phyloP scores from a whole-genome alignment of 2,329 filamentous ascomycete genomes.

The Aspergillus sp. region DNA sequence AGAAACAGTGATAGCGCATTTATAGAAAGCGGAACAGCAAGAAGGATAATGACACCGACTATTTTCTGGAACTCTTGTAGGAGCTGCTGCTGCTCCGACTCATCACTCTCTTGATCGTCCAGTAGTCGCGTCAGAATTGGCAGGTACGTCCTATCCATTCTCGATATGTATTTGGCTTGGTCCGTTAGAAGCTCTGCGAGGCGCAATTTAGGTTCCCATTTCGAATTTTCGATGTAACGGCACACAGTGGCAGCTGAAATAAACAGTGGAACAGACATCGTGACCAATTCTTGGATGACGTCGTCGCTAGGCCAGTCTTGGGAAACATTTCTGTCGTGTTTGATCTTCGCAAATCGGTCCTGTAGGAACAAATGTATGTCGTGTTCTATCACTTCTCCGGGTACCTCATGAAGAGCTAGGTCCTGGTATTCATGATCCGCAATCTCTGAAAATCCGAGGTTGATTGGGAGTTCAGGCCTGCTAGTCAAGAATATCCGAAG shows the following conservation, averaged over 20 bases:
- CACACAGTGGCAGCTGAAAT: conserved; percentile 4
- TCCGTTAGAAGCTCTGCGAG: conserved; percentile 6
- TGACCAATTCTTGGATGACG: neutral
- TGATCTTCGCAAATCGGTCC: conserved; percentile 6
- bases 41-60: conserved; percentile 15
- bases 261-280: conserved; percentile 5
- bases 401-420: conserved; percentile 14
- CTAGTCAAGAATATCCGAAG: conserved; percentile 17
- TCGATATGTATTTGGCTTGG: conserved; percentile 5
- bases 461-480: conserved; percentile 17
- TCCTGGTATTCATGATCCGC: conserved; percentile 9
- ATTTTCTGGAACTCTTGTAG: conserved; percentile 11
- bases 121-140: conserved; percentile 11
- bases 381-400: conserved; percentile 9
- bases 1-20: conserved; percentile 9
- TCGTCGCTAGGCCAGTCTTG: conserved; percentile 4
- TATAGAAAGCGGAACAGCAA: conserved; percentile 13
- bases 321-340: conserved; percentile 4
- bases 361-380: conserved; percentile 14
- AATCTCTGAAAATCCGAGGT: conserved; percentile 11
- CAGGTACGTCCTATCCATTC: conserved; percentile 16
- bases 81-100: conserved; percentile 5
- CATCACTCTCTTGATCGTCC: conserved; percentile 1
- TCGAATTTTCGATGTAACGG: conserved; percentile 1
- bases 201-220: conserved; percentile 3